These are phyloP conservation scores for Strobilomyces echinocephalus DNA, from an alignment of 768 basidiomycete genomes.

Conservation along the genomic window DNA sequence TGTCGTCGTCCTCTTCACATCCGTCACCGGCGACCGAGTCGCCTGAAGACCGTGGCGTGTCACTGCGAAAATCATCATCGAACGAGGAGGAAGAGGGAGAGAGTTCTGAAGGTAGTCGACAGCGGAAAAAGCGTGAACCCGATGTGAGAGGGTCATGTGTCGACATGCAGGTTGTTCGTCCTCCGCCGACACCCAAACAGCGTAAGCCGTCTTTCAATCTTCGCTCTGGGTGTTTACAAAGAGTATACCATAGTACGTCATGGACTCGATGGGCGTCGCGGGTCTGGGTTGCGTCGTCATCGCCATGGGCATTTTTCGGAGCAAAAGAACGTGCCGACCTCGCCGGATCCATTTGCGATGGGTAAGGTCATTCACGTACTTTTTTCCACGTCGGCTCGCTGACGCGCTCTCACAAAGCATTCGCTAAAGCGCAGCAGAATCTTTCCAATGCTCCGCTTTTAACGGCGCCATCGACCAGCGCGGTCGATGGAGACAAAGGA, in stretches of 20 bases:
- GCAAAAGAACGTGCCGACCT: neutral
- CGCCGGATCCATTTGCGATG: constrained; percentile 20
- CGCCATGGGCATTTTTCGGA: constrained; percentile 7
- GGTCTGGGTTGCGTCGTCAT: constrained; percentile 11
- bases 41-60: constrained; percentile 6
- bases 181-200: constrained; percentile 9
- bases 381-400: neutral
- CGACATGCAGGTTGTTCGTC: neutral
- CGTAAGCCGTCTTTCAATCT: constrained; percentile 7
- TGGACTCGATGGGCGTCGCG: constrained; percentile 3
- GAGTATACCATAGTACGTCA: constrained; percentile 2
- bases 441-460: neutral
- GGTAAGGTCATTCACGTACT: constrained; percentile 9
- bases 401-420: constrained; percentile 11
- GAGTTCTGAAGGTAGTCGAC: constrained; percentile 11
- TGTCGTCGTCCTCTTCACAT: constrained; percentile 10
- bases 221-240: neutral
- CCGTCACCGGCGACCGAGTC: constrained; percentile 8
- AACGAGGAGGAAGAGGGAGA: constrained; percentile 11
- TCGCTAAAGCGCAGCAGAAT: constrained; percentile 15
- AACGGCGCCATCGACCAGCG: neutral
- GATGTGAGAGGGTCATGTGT: constrained; percentile 3
- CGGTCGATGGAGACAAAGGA: neutral
- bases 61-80: constrained; percentile 8
- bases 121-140: constrained; percentile 19